Base-by-base conservation (phyloP, 2,329 filamentous ascomycete species). In the Gnomoniopsis smithogilvyi region DNA sequence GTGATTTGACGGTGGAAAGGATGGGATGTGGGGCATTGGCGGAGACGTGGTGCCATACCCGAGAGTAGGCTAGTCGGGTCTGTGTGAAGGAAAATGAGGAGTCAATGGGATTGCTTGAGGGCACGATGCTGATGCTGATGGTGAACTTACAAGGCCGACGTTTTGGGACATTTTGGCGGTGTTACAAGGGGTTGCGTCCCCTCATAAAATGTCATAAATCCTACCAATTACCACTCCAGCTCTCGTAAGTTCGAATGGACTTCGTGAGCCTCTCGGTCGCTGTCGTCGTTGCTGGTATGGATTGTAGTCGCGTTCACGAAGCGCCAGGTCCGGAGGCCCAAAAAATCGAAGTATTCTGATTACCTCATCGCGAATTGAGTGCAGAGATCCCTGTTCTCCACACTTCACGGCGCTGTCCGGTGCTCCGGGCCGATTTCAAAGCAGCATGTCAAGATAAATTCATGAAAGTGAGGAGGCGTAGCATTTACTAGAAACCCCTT, bases 51-150 rank as follows among this genome's bases (percentile, higher is more conserved):
- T 99, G 95, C 95, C 96, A 99, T 79, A 89, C 87, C 69, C 96
- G 89, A 49, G 93, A 93, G 82, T 98, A 99, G 78, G 95, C 94
- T 65, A 99, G 89, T 72, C 91, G 91, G 62, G 95, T 98, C 93
- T 98, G 67, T 47, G 49, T 4, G 11, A 17, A 14, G 33, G 38
- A 26, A 54, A 51, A 30, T 22, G 19, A 34, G 22, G 56, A 30
- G 34, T 62, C 51, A 59, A 58, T 50, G 47, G 21, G 30, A 36
- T 8, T 43, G 12, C 2, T 11, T 51, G 21, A 19, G 30, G 30
- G 41, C 19, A 6, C 30, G 6, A 33, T 41, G 54, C 49, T 52
- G 54, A 51, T 22, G 53, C 30, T 36, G 57, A 48, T 48, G 55
- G 63, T 46, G n/a, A 74, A 67, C 79, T 70, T 83, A 93, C 90